These are phyloP conservation scores for Penicillium sp. DNA, from an alignment of 2,329 filamentous ascomycete genomes.

Conservation along the genomic window DNA sequence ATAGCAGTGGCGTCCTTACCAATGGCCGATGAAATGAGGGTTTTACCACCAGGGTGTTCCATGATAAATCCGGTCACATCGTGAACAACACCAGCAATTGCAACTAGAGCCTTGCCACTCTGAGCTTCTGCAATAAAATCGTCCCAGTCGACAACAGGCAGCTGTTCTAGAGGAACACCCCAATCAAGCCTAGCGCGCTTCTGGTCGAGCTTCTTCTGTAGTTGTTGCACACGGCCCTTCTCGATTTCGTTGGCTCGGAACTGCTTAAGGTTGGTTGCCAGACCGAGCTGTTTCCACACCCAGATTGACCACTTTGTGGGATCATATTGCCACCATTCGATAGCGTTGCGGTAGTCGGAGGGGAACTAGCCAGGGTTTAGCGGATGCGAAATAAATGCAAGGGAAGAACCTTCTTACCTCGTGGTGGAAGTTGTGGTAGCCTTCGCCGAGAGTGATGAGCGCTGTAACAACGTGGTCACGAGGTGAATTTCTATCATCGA, in stretches of 20 bases:
- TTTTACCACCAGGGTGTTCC: conserved; percentile 83
- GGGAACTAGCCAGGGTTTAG: conserved; percentile 54
- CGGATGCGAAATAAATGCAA: background rate
- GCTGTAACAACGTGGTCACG: conserved; percentile 80
- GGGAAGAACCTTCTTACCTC: conserved; percentile 42
- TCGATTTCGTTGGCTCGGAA: conserved; percentile 91
- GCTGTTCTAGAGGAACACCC: conserved; percentile 79
- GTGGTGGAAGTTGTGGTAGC: conserved; percentile 90
- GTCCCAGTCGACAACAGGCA: conserved; percentile 83
- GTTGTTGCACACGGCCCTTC: conserved; percentile 83
- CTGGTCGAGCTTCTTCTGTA: conserved; percentile 90
- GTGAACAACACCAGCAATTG: conserved; percentile 80
- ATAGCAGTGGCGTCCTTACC: conserved; percentile 87
- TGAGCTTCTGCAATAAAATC: conserved; percentile 75
- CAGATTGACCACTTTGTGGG: conserved; percentile 84
- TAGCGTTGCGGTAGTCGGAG: conserved; percentile 83
- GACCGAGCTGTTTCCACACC: conserved; percentile 71
- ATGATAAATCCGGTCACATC: conserved; percentile 81
- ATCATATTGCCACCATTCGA: conserved; percentile 82
- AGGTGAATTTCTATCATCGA: conserved; percentile 82
- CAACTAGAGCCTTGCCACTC: conserved; percentile 72
- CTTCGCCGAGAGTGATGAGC: conserved; percentile 75
- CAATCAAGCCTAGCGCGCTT: conserved; percentile 79
- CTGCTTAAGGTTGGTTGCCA: conserved; percentile 83
- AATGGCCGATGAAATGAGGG: conserved; percentile 75